phyloP scores from a whole-genome alignment of 1,284 basidiomycete genomes.

The Paramarasmius palmivorus region DNA sequence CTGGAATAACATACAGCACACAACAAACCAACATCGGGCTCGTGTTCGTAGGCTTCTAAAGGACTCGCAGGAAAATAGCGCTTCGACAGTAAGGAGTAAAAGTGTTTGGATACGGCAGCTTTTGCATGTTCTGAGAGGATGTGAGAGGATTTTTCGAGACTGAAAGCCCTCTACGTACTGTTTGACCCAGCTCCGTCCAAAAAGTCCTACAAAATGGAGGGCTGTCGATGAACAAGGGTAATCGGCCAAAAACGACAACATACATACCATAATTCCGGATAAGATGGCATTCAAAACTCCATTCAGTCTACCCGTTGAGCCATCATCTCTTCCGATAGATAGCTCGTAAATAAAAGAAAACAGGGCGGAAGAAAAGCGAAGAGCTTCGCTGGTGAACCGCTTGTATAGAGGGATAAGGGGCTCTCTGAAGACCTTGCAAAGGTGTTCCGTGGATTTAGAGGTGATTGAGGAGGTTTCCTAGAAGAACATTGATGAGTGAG shows the following conservation, averaged over 20 bases:
- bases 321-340: constrained; percentile 15
- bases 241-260: background rate
- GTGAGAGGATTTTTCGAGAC: background rate
- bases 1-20: constrained; percentile 18
- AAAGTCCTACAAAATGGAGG: background rate
- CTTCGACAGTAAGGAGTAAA: constrained; percentile 21
- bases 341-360: constrained; percentile 30
- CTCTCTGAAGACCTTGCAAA: constrained; percentile 31
- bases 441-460: constrained; percentile 25
- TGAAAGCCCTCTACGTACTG: background rate
- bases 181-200: background rate
- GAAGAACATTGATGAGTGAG: background rate
- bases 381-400: constrained; percentile 27
- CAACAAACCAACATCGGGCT: constrained; percentile 9
- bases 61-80: constrained; percentile 17
- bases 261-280: constrained; percentile 37
- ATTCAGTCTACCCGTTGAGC: constrained; percentile 34
- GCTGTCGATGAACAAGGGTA: background rate
- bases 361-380: constrained; percentile 33
- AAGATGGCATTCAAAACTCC: constrained; percentile 34
- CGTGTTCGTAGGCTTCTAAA: background rate
- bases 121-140: constrained; percentile 14
- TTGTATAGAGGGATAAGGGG: constrained; percentile 37
- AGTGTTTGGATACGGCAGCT: constrained; percentile 15
- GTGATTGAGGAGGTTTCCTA: constrained; percentile 36